A percentile compares a stretch with the other conserved stretches of the same genome.
These are phyloP conservation scores for Magnusiomyces paraingens DNA, from an alignment of 1,139 yeast genomes.

Conservation along the genomic window DNA sequence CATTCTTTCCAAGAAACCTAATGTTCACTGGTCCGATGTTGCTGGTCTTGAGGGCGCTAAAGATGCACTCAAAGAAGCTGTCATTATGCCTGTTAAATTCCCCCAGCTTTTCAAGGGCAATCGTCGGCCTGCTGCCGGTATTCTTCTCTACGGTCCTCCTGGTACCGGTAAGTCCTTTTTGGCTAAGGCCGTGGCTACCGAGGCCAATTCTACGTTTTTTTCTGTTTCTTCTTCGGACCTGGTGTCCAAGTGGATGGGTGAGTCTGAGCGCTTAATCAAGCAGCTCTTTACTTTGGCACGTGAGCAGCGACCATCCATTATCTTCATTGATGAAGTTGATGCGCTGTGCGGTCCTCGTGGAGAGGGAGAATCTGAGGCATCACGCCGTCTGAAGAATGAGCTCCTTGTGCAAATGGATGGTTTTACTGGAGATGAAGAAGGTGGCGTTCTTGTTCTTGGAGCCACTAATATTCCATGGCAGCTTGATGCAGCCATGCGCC, in stretches of 20 bases:
- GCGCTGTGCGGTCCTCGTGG: conserved; percentile 98
- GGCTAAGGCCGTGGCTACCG: conserved; percentile 98
- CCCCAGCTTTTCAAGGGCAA: conserved; percentile 94
- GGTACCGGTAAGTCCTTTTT: conserved; percentile 97
- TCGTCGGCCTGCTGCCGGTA: conserved; percentile 89
- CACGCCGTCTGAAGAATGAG: conserved; percentile 93
- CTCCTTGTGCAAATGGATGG: conserved; percentile 97
- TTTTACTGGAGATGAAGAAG: conserved; percentile 81
- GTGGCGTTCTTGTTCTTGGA: conserved; percentile 90
- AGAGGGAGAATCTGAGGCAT: conserved; percentile 96
- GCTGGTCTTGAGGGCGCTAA: conserved; percentile 96
- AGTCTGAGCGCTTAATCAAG: conserved; percentile 88
- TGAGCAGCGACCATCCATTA: conserved; percentile 90
- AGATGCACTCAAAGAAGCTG: conserved; percentile 96
- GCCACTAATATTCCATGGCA: conserved; percentile 99
- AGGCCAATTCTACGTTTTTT: conserved; percentile 93
- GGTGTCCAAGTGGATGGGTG: conserved; percentile 99
- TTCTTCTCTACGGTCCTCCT: conserved; percentile 92
- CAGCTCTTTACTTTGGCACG: conserved; percentile 94
- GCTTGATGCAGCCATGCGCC: conserved; percentile 92
- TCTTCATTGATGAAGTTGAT: conserved; percentile 96
- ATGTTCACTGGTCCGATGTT: conserved; percentile 90
- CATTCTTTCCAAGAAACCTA: conserved; percentile 84
- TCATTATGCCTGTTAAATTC: conserved; percentile 86
- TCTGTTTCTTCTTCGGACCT: conserved; percentile 91